phyloP scores from a whole-genome alignment of 352 stramenopile genomes.

The Pythium utonaiense region DNA sequence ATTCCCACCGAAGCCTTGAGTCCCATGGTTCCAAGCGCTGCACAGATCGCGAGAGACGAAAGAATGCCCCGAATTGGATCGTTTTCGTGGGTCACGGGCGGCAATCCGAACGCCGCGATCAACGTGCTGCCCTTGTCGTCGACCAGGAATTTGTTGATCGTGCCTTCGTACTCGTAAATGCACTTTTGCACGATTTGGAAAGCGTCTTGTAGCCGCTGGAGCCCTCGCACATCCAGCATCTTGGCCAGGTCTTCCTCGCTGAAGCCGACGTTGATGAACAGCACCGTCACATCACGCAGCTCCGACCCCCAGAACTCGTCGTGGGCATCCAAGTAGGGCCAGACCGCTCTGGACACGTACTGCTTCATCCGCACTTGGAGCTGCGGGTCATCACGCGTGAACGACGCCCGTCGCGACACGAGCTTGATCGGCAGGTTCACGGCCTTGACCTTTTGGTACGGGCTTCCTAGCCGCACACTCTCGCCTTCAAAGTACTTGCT shows the following conservation, averaged over 20 bases:
- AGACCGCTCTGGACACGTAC: slow-evolving; percentile 90
- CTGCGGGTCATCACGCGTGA: slow-evolving; percentile 73
- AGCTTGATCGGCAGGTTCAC: slow-evolving; percentile 64
- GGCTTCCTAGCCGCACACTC: slow-evolving; percentile 27
- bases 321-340: slow-evolving; percentile 88
- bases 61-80: slow-evolving; percentile 89
- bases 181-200: slow-evolving; percentile 85
- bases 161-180: slow-evolving; percentile 94
- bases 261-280: slow-evolving; percentile 95
- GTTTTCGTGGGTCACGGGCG: slow-evolving; percentile 91
- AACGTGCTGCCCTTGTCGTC: slow-evolving; percentile 94
- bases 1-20: slow-evolving; percentile 90
- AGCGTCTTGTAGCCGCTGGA: slow-evolving; percentile 73
- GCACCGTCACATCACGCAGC: slow-evolving; percentile 85
- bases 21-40: slow-evolving; percentile 49
- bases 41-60: slow-evolving; percentile 81
- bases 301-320: slow-evolving; percentile 94
- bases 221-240: slow-evolving; percentile 65
- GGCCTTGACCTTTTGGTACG: slow-evolving; percentile 55
- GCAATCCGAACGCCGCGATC: slow-evolving; percentile 91
- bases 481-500: slow-evolving; percentile 58
- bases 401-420: slow-evolving; percentile 64
- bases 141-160: slow-evolving; percentile 96
- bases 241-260: slow-evolving; percentile 73
- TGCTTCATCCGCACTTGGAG: slow-evolving; percentile 86